These are phyloP conservation scores for Posidonia oceanica DNA, from an alignment of 116 monocot species.

Conservation along the genomic window DNA sequence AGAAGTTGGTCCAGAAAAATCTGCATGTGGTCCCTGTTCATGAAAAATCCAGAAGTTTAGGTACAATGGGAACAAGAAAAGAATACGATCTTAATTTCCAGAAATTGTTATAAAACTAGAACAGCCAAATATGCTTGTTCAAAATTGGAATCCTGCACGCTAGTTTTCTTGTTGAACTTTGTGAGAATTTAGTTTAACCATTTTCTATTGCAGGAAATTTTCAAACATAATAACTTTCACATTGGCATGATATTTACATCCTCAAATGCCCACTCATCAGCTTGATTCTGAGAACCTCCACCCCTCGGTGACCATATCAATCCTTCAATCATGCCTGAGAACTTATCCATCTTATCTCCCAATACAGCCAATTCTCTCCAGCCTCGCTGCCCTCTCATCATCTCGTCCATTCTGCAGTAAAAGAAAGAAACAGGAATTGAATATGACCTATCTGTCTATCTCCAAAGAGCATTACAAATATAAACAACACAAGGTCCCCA, in stretches of 20 bases:
- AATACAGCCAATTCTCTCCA: constrained; percentile 88
- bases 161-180: too few relatives aligned
- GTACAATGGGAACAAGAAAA: neutral
- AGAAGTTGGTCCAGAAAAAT: constrained; percentile 80
- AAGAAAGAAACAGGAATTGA: neutral
- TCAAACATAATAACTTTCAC: too few relatives aligned
- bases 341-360: constrained; percentile 88
- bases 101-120: too few relatives aligned
- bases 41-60: too few relatives aligned
- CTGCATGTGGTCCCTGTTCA: constrained; percentile 83
- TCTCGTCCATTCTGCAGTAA: constrained; percentile 86
- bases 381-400: constrained; percentile 97
- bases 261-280: constrained; percentile 80
- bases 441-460: too few relatives aligned
- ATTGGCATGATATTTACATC: constrained; percentile 38
- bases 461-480: too few relatives aligned
- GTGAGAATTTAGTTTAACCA: too few relatives aligned
- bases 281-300: constrained; percentile 37
- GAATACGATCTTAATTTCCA: too few relatives aligned
- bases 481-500: too few relatives aligned
- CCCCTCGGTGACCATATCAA: constrained; percentile 91
- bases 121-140: too few relatives aligned
- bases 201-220: too few relatives aligned
- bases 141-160: too few relatives aligned
- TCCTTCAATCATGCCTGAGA: constrained; percentile 91